Evolutionary conservation across 345 rosid genomes (phyloP).

Genomic region (Rhizophora apiculata): DNA sequence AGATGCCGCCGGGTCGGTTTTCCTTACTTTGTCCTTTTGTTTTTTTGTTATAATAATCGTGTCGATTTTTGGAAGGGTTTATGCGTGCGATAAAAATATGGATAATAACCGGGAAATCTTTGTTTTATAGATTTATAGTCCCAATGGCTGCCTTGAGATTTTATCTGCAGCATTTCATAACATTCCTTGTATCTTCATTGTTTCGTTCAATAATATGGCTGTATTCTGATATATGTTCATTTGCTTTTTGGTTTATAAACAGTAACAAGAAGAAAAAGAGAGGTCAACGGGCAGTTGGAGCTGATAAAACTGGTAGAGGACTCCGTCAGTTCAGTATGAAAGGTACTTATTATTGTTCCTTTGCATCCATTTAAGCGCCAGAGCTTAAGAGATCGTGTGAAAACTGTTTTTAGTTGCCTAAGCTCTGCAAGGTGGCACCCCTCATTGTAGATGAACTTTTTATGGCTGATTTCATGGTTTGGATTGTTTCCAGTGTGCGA

Average conservation of each 20-base stretch:
- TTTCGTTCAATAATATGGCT: background rate
- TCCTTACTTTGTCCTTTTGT: background rate
- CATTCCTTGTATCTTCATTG: background rate
- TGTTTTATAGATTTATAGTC: too few species aligned
- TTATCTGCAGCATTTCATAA: too few species aligned
- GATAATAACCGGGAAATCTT: too few species aligned
- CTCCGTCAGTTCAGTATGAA: conserved; percentile 99
- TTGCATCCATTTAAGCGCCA: background rate
- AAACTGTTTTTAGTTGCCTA: background rate
- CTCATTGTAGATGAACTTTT: background rate
- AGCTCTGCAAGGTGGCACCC: background rate
- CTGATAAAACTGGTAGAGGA: conserved; percentile 96
- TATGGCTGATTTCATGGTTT: conserved; percentile 10
- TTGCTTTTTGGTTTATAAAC: conserved; percentile 4
- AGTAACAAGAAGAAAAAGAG: conserved; percentile 86
- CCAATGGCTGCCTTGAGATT: too few species aligned
- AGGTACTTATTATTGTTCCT: conserved; percentile 45
- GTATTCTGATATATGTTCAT: background rate
- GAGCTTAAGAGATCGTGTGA: conserved; percentile 17
- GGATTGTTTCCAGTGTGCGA: conserved; percentile 68
- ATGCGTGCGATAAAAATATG: too few species aligned
- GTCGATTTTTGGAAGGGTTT: background rate
- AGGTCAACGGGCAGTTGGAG: conserved; percentile 81
- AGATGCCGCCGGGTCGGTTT: conserved; percentile 57
- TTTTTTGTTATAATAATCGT: conserved; percentile 14